Percentiles rank a stretch among this genome's conserved stretches.
phyloP scores from a whole-genome alignment of 2,329 filamentous ascomycete species.

The Scedosporium dehoogii region DNA sequence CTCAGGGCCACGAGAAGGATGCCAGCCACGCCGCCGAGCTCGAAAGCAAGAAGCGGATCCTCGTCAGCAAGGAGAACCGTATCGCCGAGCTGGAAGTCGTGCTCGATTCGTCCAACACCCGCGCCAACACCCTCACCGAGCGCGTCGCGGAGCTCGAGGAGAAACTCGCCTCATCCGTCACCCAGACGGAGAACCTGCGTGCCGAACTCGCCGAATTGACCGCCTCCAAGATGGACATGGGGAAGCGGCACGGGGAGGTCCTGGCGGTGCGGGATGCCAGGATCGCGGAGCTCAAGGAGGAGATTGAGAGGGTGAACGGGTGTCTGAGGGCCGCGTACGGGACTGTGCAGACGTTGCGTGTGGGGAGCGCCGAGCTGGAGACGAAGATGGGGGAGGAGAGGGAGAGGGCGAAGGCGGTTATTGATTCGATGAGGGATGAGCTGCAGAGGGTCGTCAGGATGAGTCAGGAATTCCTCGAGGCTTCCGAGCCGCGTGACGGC shows the following conservation, averaged over 20 bases:
- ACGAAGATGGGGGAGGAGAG: constrained; percentile 26
- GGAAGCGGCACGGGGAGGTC: constrained; percentile 23
- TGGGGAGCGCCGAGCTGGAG: constrained; percentile 33
- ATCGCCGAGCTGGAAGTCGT: constrained; percentile 33
- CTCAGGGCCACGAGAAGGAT: constrained; percentile 19
- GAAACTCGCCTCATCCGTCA: constrained; percentile 20
- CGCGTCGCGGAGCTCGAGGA: constrained; percentile 29
- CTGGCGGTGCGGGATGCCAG: constrained; percentile 41
- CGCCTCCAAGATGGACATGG: constrained; percentile 5
- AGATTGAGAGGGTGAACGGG: constrained; percentile 36
- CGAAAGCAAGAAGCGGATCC: constrained; percentile 20
- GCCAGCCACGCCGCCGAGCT: constrained; percentile 23
- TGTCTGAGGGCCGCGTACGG: constrained; percentile 37
- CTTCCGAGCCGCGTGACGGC: constrained; percentile 15
- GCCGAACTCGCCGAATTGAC: constrained; percentile 4
- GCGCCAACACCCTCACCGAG: constrained; percentile 25
- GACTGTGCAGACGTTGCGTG: constrained; percentile 32
- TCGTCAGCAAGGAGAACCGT: constrained; percentile 25
- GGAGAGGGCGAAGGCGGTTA: constrained; percentile 28
- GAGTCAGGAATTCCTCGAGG: constrained; percentile 33
- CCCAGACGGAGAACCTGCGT: constrained; percentile 7
- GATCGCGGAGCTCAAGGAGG: constrained; percentile 35
- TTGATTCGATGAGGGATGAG: constrained; percentile 42
- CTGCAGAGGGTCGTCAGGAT: constrained; percentile 36
- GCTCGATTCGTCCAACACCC: constrained; percentile 29